These are phyloP conservation scores for Endogone sp. DNA, from an alignment of 192 early-diverging fungal species.

Conservation along the genomic window DNA sequence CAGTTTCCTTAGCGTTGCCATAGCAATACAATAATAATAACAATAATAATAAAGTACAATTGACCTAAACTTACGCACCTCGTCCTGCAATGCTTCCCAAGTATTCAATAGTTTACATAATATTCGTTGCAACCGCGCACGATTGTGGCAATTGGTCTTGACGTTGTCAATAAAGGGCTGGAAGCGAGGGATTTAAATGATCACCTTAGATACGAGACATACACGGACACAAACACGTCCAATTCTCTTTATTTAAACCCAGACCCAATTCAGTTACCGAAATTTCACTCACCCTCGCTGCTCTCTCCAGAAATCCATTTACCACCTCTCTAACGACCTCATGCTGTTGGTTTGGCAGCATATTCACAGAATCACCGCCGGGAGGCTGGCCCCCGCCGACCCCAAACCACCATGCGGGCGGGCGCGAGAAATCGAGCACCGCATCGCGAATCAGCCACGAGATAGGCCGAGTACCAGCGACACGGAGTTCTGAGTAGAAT, in stretches of 20 bases:
- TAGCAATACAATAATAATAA: neutral
- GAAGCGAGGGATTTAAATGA: neutral
- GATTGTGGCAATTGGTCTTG: conserved; percentile 55
- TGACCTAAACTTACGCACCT: conserved; percentile 24
- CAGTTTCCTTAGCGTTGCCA: neutral
- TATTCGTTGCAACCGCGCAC: conserved; percentile 54
- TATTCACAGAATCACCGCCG: neutral
- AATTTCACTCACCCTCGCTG: conserved; percentile 10
- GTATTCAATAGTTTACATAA: conserved; percentile 49
- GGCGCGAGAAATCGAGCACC: conserved; percentile 15
- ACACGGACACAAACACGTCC: no score
- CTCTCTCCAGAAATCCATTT: conserved; percentile 12
- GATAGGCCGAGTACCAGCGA: conserved; percentile 31
- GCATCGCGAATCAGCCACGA: conserved; percentile 5
- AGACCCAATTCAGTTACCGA: neutral
- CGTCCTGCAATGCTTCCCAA: conserved; percentile 57
- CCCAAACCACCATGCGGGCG: conserved; percentile 25
- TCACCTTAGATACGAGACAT: neutral
- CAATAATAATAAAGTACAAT: neutral
- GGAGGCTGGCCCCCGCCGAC: neutral
- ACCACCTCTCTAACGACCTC: conserved; percentile 6
- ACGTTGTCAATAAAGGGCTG: conserved; percentile 49
- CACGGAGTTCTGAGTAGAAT: conserved; percentile 28
- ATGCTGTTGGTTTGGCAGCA: neutral
- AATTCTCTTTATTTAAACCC: no score